Base-by-base conservation (phyloP, 106 monocot species). In the Phalaenopsis aphrodite region DNA sequence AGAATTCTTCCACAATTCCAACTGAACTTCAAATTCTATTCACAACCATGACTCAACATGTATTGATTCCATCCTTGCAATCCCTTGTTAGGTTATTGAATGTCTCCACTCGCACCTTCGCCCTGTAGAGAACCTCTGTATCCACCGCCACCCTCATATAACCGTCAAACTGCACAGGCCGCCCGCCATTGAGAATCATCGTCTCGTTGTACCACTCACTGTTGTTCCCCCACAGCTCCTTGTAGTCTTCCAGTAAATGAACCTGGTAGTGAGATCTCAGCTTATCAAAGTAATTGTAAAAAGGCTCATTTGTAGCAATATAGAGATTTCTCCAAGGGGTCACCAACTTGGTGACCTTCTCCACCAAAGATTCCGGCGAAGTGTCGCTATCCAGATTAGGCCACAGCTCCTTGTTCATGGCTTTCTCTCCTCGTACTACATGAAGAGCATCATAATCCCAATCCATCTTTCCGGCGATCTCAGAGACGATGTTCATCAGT, bases 391-490 rank as follows among this genome's bases (percentile, higher is more conserved):
- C 94, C 17, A 98, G 82, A 84, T 98, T 89, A 0, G 97, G 97
- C 94, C 94, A 98, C 14, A 92, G 79, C 57, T 86, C 77, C 7
- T 87, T 79, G 78, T 92, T 97, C 84, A 80, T 82, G 0, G 94
- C 94, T 81, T 98, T 98, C 77, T 89, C 92, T 1, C 97, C 97
- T 55, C 97, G 81, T 2, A 92, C 92, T 5, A 90, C 73, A 38
- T 97, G 97, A 9, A 94, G 91, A 3, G 92, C 90, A 38, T 97
- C 97, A 18, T 90, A 97, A 78, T 97, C 97, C 97, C 97, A 97
- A 43, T 92, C 92, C 90, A 97, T 84, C 77, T 83, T 86, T 1
- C 92, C 85, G 4, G 97, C 85, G 6, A 97, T 92, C 49, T 75
- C 89, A 3, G 92, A 90, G 6, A 97, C 92, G 14, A 97, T 97